Base-by-base conservation (phyloP, 768 basidiomycete species). In the Boletus edulis region DNA sequence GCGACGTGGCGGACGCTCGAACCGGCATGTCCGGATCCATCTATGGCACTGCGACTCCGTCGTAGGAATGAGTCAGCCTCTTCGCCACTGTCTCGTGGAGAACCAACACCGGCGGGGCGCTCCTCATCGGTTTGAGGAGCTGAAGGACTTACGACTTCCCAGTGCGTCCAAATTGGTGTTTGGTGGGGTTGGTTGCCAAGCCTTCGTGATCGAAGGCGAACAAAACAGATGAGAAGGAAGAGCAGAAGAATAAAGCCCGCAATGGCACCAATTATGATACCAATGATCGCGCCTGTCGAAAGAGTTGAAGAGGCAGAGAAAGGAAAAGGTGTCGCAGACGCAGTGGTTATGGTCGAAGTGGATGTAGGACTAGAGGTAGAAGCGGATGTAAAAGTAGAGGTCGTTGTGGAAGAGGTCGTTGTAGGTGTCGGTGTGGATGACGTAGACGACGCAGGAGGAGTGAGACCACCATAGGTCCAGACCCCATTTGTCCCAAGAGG, bases 381-480 rank as follows among this genome's bases (percentile, higher is more conserved):
- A 55, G 75, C 60, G 62, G 64, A 66, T 46, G 34, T 14, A 35
- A 69, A 46, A 13, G 72, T 62, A 54, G 75, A 60, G 62, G 64
- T 66, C 46, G 47, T 67, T 40, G 69, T 50, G 13, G 45, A 35
- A 27, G 22, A 5, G 17, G 41, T 48, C 3, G 66, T 29, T 22
- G 66, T 65, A 18, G 69, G 60, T 52, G 61, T 65, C 46, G 72
- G 52, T 8, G 63, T 58, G 39, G 70, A 56, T 29, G 67, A 52
- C 1, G 67, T 43, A 11, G 74, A 73, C 13, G 80, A 70, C 9
- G 81, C 72, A n/a, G 89, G 87, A 32, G 84, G 72, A 35, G 86
- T 81, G n/a, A 81, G 74, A 35, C 90, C 90, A 60, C 90, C 91
- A 62, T 81, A 93, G 13, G 81, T 83, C 80, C 84, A 93, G 11